phyloP scores from a whole-genome alignment of 495 filamentous ascomycete species.

The Podospora appendiculata region DNA sequence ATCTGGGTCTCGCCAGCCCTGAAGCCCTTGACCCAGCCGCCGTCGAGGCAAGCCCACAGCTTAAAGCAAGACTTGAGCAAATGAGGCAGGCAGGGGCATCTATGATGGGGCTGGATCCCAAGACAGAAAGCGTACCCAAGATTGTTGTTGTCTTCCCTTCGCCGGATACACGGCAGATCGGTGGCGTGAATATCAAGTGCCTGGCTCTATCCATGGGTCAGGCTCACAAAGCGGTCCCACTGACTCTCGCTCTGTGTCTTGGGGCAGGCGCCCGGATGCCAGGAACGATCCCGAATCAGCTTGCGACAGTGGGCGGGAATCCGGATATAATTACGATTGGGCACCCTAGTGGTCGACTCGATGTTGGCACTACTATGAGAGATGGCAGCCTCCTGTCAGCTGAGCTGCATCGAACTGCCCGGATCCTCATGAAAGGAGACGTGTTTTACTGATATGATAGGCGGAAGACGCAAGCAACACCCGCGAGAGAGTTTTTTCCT shows the following conservation, averaged over 20 bases:
- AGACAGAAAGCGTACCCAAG: conserved; percentile 57
- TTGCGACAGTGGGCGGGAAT: conserved; percentile 15
- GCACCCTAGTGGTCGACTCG: conserved; percentile 53
- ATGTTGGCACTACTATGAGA: conserved; percentile 42
- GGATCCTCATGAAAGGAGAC: conserved; percentile 48
- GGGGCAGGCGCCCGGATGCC: conserved; percentile 47
- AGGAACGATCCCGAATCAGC: conserved; percentile 39
- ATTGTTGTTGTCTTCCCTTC: conserved; percentile 52
- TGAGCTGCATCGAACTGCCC: conserved; percentile 46
- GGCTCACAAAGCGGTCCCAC: conserved; percentile 56
- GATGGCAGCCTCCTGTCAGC: conserved; percentile 35
- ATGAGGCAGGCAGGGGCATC: conserved; percentile 54
- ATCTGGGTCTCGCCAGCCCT: conserved; percentile 35
- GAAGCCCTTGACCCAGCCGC: conserved; percentile 45
- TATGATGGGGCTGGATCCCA: conserved; percentile 54
- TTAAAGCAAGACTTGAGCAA: conserved; percentile 48
- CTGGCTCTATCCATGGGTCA: conserved; percentile 45
- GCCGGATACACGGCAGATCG: conserved; percentile 6
- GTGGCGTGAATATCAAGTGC: conserved; percentile 36
- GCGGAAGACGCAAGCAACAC: too few relatives aligned
- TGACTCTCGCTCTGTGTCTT: conserved; percentile 53
- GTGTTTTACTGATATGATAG: conserved; percentile 38
- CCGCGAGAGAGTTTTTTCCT: too few relatives aligned
- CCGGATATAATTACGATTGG: conserved; percentile 42
- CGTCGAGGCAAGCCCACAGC: conserved; percentile 35